Evolutionary conservation across 2,329 filamentous ascomycete genomes (phyloP), one percentile per base, ranked within the genome.

Genomic region (Botryosphaeria dothidea): DNA sequence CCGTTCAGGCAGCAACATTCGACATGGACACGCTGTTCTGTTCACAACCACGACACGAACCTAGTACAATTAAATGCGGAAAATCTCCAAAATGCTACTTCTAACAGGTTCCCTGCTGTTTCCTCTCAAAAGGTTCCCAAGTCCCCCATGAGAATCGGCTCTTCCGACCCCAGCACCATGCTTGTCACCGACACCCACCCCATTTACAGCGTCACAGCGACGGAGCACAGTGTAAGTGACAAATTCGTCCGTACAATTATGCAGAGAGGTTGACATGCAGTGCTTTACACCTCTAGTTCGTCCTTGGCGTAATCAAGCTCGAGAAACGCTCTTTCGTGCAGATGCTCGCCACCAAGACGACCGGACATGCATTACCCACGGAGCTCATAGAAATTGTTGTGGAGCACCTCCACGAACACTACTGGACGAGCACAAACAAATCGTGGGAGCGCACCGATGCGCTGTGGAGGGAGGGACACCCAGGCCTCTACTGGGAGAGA

Each of bases 371-470:
- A 23, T 45, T 62, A 0, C 58, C 58, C 19, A 17, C 45, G 17
- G 58, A 62, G 21, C 23, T 62, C 23, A 9, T 17, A 4, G 58
- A 11, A 31, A 2, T 51, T 8, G 19, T 62, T 4, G 58, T 51
- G 25, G 58, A 62, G 3, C 8, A 21, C 9, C 21, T 62, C 5
- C 51, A 38, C 3, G 58, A 62, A 4, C 19, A 51, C 34, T 62
- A 51, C 45, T 62, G 58, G 58, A 11, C 58, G 21, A 23, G 9
- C 6, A 49, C 58, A 8, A 45, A 29, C 11, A 62, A 51, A 8
- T 38, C 45, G 9, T 62, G 58, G 58, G 58, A 49, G 21, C 58
- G 58, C 23, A 29, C 25, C 29, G 58, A 62, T 46, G 13, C 17
- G 8, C 15, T 51, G 4, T 62, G 58, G 58, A 49, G 31, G 21